phyloP scores from a whole-genome alignment of 192 early-diverging fungal genomes.

The Entomortierella chlamydospora region DNA sequence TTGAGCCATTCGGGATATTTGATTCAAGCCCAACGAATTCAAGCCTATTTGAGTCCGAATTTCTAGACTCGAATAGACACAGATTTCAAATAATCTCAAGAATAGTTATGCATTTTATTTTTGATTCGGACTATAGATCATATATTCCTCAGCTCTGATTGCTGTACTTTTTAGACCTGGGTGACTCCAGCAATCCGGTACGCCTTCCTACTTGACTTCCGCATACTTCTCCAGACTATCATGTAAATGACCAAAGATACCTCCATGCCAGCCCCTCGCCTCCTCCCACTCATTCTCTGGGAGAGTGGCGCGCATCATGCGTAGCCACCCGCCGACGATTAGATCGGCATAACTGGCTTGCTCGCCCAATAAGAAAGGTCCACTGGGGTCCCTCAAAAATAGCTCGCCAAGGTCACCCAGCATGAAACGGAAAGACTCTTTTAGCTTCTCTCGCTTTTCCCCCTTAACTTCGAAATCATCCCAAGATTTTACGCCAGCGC shows the following conservation, averaged over 20 bases:
- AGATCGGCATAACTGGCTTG: conserved; percentile 50
- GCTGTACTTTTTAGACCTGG: conserved; percentile 6
- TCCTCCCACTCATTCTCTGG: conserved; percentile 39
- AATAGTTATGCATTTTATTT: conserved; percentile 6
- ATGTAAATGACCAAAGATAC: conserved; percentile 45
- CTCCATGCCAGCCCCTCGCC: conserved; percentile 44
- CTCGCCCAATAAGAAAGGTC: conserved; percentile 40
- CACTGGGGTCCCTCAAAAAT: conserved; percentile 40
- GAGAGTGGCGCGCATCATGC: conserved; percentile 34
- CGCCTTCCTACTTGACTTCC: conserved; percentile 45
- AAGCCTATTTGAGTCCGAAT: too few species aligned
- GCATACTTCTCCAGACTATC: conserved; percentile 46
- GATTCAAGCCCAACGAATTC: too few species aligned
- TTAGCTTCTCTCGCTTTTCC: conserved; percentile 37
- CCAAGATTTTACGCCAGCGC: conserved; percentile 34
- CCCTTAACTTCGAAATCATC: conserved; percentile 32
- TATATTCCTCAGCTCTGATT: neutral
- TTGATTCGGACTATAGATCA: conserved; percentile 3
- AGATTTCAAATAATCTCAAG: too few species aligned
- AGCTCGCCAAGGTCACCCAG: conserved; percentile 39
- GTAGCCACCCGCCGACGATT: conserved; percentile 48
- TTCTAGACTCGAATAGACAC: too few species aligned
- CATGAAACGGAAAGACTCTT: conserved; percentile 31
- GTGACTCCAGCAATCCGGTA: conserved; percentile 9
- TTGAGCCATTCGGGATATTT: too few species aligned